A percentile compares a stretch with the other conserved stretches of the same genome.
Evolutionary conservation across 257 asterid species (phyloP).

Genomic region (Cruciata laevipes): DNA sequence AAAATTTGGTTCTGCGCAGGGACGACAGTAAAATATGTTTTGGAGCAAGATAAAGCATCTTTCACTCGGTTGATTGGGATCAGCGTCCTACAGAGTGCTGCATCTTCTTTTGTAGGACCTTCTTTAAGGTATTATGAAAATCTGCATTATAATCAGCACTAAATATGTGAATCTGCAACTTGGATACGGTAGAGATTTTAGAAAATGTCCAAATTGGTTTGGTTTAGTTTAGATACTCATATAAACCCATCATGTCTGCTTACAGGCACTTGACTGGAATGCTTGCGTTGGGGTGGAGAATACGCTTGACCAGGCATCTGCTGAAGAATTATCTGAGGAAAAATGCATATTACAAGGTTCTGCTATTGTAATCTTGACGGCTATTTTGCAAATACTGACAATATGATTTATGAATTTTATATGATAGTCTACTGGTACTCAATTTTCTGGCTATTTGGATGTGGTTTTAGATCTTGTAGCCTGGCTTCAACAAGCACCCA

Average conservation of each 20-base stretch:
- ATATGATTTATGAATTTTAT: not conserved
- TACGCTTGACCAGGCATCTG: constrained; percentile 86
- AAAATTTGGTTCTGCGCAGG: constrained; percentile 42
- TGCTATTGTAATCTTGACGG: not conserved
- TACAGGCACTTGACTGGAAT: constrained; percentile 73
- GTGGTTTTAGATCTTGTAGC: not conserved
- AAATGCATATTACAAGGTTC: constrained; percentile 93
- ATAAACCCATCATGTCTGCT: not conserved
- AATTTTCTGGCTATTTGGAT: not conserved
- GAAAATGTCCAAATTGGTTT: not conserved
- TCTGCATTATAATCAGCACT: not conserved
- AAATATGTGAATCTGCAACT: not conserved
- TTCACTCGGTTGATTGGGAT: constrained; percentile 80
- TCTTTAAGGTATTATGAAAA: constrained; percentile 60
- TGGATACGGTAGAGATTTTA: not conserved
- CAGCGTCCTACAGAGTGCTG: constrained; percentile 97
- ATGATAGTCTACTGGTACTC: not conserved
- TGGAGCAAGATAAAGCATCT: constrained; percentile 91
- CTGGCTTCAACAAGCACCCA: not conserved
- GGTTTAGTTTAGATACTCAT: not conserved
- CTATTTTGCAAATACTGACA: not conserved
- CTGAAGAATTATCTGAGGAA: constrained; percentile 71
- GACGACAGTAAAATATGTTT: constrained; percentile 87
- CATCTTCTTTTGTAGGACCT: constrained; percentile 95
- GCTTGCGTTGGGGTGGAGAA: constrained; percentile 99